phyloP scores from a whole-genome alignment of 2,329 filamentous ascomycete genomes.

The Ambrosiella cleistominuta region DNA sequence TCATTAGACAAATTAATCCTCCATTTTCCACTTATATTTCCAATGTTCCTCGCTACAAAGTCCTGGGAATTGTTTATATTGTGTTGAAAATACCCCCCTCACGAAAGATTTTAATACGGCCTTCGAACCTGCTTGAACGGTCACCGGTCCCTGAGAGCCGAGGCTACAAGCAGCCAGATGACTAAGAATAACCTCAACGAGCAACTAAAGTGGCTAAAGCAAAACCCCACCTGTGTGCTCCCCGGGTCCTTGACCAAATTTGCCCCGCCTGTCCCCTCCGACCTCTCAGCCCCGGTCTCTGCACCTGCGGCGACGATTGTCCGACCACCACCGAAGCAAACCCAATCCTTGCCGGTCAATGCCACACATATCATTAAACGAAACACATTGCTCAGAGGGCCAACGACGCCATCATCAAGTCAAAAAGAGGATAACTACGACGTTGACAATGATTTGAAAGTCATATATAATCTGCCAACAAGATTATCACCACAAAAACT shows the following conservation, averaged over 20 bases:
- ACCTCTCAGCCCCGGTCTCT: constrained; percentile 11
- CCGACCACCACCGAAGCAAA: constrained; percentile 16
- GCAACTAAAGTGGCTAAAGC: constrained; percentile 40
- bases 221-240: constrained; percentile 26
- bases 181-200: constrained; percentile 43
- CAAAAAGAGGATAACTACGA: constrained; percentile 16
- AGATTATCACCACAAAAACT: constrained; percentile 3
- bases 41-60: too few relatives aligned
- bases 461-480: constrained; percentile 8
- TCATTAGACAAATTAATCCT: too few relatives aligned
- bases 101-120: background rate
- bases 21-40: too few relatives aligned
- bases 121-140: background rate
- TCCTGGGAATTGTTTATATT: background rate
- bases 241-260: constrained; percentile 23
- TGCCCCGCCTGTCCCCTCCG: constrained; percentile 18
- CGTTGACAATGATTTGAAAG: constrained; percentile 5
- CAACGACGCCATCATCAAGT: background rate
- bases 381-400: background rate
- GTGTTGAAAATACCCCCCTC: background rate
- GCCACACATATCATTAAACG: background rate
- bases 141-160: background rate
- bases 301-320: constrained; percentile 5
- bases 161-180: constrained; percentile 27
- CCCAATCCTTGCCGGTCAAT: constrained; percentile 17